These are phyloP conservation scores for Claviceps africana DNA, from an alignment of 2,329 filamentous ascomycete genomes.

Conservation along the genomic window DNA sequence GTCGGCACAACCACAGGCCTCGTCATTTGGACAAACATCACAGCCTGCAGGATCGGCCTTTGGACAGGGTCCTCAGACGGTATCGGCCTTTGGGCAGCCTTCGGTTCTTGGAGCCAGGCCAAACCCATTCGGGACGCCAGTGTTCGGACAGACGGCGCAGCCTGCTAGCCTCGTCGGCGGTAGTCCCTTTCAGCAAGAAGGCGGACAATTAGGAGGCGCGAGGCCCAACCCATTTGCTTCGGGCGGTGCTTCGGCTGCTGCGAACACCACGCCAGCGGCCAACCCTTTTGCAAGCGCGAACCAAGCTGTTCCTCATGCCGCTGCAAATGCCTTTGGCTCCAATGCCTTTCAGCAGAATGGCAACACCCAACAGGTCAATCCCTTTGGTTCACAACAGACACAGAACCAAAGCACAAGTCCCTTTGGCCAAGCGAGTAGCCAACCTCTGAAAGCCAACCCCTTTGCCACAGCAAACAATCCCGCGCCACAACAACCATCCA, in stretches of 20 bases:
- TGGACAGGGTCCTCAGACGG: conserved; percentile 23
- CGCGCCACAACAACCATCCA: conserved; percentile 5
- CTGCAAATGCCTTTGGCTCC: conserved; percentile 17
- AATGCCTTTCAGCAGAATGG: neutral
- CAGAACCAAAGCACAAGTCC: conserved; percentile 7
- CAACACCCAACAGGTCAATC: conserved; percentile 8
- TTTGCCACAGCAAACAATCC: conserved; percentile 13
- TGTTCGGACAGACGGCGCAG: conserved; percentile 23
- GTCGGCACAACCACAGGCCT: conserved; percentile 12
- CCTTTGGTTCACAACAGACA: conserved; percentile 6
- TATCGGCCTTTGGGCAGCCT: conserved; percentile 27
- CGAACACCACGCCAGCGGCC: neutral
- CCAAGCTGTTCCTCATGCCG: neutral
- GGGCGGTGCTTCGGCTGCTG: neutral
- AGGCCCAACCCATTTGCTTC: conserved; percentile 24
- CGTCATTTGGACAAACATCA: conserved; percentile 28
- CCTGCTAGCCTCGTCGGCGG: neutral
- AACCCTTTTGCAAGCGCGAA: conserved; percentile 15
- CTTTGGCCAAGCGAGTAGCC: conserved; percentile 10
- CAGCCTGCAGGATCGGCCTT: conserved; percentile 25
- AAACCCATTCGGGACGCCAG: conserved; percentile 21
- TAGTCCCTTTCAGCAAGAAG: conserved; percentile 20
- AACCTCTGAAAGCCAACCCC: conserved; percentile 11
- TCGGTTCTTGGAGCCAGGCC: conserved; percentile 18
- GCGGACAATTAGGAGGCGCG: conserved; percentile 23